Conservation (phyloP, 2,329 filamentous ascomycete species). For the Trematosphaeria pertusa region DNA sequence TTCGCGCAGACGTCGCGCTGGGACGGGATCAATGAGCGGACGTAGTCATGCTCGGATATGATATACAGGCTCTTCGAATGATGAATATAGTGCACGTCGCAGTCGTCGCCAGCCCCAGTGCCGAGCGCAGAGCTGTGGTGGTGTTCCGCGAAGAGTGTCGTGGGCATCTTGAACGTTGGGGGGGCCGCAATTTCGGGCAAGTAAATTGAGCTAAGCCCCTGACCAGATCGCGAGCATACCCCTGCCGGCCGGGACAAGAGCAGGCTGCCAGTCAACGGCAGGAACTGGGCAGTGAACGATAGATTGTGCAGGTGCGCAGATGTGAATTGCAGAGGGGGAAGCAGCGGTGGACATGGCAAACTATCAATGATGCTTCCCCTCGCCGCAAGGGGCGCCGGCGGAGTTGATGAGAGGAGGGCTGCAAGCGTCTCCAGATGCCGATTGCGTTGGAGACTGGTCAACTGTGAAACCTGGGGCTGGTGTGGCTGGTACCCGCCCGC, state of each 20-base stretch:
- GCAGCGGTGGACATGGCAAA: too few species aligned
- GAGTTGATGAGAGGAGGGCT: slow-evolving; percentile 9
- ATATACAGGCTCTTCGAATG: slow-evolving; percentile 37
- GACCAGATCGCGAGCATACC: slow-evolving; percentile 29
- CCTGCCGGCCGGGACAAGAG: slow-evolving; percentile 12
- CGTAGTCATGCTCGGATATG: slow-evolving; percentile 46
- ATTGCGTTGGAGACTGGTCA: slow-evolving; percentile 26
- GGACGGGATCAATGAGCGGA: slow-evolving; percentile 40
- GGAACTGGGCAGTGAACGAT: slow-evolving; percentile 1
- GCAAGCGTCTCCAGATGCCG: slow-evolving; percentile 28
- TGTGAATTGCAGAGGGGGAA: not conserved
- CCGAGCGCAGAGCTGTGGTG: slow-evolving; percentile 25
- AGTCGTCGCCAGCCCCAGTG: slow-evolving; percentile 17
- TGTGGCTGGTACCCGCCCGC: slow-evolving; percentile 35
- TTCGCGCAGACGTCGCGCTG: slow-evolving; percentile 33
- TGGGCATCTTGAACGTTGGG: slow-evolving; percentile 32
- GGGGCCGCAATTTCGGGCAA: slow-evolving; percentile 40
- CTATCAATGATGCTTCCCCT: too few species aligned
- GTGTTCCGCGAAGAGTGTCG: slow-evolving; percentile 28
- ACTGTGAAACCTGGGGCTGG: slow-evolving; percentile 33
- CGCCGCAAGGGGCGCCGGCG: slow-evolving; percentile 8
- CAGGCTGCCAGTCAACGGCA: slow-evolving; percentile 13
- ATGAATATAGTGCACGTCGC: slow-evolving; percentile 31
- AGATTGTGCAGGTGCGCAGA: slow-evolving; percentile 3
- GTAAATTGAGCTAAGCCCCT: slow-evolving; percentile 35